These are phyloP conservation scores for Myxozyma kluyveri DNA, from an alignment of 805 yeast genomes.

Conservation along the genomic window DNA sequence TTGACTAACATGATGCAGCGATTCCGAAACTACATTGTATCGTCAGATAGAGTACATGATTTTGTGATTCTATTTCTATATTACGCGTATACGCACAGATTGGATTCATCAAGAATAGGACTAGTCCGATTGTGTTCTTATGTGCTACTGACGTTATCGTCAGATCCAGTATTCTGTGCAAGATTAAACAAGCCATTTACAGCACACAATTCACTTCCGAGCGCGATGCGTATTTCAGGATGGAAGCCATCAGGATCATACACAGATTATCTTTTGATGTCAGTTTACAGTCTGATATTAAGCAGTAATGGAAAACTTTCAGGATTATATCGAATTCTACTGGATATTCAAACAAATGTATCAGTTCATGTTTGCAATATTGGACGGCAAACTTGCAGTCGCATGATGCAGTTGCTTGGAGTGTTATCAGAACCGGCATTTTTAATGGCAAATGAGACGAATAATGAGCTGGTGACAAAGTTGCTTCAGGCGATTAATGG, in stretches of 20 bases:
- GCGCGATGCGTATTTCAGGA: slow-evolving; percentile 31
- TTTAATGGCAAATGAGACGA: slow-evolving; percentile 30
- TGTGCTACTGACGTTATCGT: slow-evolving; percentile 35
- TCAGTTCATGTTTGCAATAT: slow-evolving; percentile 36
- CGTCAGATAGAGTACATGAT: slow-evolving; percentile 51
- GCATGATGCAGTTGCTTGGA: slow-evolving; percentile 33
- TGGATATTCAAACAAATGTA: slow-evolving; percentile 36
- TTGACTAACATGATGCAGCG: slow-evolving; percentile 28
- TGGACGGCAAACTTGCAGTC: slow-evolving; percentile 34
- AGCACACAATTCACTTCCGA: slow-evolving; percentile 34
- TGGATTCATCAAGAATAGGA: slow-evolving; percentile 32
- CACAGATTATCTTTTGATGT: slow-evolving; percentile 36
- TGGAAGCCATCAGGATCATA: slow-evolving; percentile 27
- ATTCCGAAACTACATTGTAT: slow-evolving; percentile 39
- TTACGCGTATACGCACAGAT: slow-evolving; percentile 53
- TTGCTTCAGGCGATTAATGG: slow-evolving; percentile 30
- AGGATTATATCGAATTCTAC: slow-evolving; percentile 33
- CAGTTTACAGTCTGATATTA: slow-evolving; percentile 20
- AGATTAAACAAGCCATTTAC: slow-evolving; percentile 33
- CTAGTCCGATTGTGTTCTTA: slow-evolving; percentile 38
- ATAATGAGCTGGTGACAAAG: slow-evolving; percentile 28
- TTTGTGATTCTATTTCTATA: slow-evolving; percentile 54
- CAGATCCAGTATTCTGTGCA: slow-evolving; percentile 32
- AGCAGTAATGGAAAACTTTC: slow-evolving; percentile 28
- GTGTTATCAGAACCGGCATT: slow-evolving; percentile 32